Evolutionary conservation across 192 early-diverging fungal species (phyloP).

Genomic region (Backusella macrospora): DNA sequence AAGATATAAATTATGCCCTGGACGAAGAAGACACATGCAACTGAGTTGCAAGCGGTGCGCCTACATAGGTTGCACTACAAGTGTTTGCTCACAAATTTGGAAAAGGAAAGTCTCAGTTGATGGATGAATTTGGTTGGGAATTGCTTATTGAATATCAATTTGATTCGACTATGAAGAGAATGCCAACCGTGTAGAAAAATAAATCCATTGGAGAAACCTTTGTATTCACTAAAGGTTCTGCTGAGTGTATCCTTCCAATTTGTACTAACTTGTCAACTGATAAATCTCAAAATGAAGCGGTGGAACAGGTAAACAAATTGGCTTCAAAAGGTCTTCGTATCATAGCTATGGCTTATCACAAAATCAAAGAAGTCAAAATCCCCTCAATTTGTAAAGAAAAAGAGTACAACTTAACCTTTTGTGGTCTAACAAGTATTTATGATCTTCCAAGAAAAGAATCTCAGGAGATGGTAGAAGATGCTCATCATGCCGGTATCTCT

Average conservation of each 20-base stretch:
- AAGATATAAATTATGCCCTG: background rate
- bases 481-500: slow-evolving; percentile 88
- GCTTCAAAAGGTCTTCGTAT: slow-evolving; percentile 81
- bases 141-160: slow-evolving; percentile 68
- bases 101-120: slow-evolving; percentile 70
- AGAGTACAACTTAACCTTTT: slow-evolving; percentile 72
- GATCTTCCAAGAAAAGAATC: slow-evolving; percentile 85
- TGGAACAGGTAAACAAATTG: slow-evolving; percentile 65
- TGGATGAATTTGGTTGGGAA: slow-evolving; percentile 42
- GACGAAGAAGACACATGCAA: slow-evolving; percentile 38
- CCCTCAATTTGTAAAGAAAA: background rate
- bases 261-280: slow-evolving; percentile 58
- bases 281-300: slow-evolving; percentile 41
- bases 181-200: slow-evolving; percentile 76
- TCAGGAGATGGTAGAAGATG: slow-evolving; percentile 62
- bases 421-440: slow-evolving; percentile 89
- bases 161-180: slow-evolving; percentile 82
- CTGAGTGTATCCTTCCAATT: slow-evolving; percentile 78
- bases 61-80: slow-evolving; percentile 93
- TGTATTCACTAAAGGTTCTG: slow-evolving; percentile 88
- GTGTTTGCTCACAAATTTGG: slow-evolving; percentile 82
- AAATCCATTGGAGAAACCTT: slow-evolving; percentile 19
- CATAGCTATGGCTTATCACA: slow-evolving; percentile 79
- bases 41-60: slow-evolving; percentile 86
- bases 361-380: background rate